Evolutionary conservation across 2,329 filamentous ascomycete species (phyloP), one percentile per base, ranked within the genome.

Genomic region (Aphanocladium album): DNA sequence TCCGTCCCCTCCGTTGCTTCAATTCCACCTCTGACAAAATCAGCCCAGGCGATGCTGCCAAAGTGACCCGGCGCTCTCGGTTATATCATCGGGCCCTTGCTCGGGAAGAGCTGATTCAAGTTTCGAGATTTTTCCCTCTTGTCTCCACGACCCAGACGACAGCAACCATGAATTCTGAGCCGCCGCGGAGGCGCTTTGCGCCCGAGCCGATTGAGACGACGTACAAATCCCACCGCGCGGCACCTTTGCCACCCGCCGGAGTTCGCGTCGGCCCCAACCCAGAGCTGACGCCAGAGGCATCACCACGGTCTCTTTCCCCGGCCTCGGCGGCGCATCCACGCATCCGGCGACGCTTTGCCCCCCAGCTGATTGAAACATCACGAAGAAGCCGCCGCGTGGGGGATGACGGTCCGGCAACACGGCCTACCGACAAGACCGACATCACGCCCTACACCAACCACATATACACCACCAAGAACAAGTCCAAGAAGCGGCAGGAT

Each of bases 351-450:
- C 79, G 81, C 64, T 96, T 96, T 72, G 83, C 87, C 33, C 91
- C 91, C 14, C 88, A 93, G 68, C 79, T 96, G 60, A 87, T 96
- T 63, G 91, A 93, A 73, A 93, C 90, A 2, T 89, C 89, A 4
- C 85, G 86, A 67, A 82, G 91, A 57, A 86, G 86, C 37, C 85
- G 89, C 64, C 86, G 86, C 68, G 83, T 83, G 17, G 86, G 86
- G 21, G 88, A 91, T 67, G 73, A 80, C 1, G 81, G 80, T 6
- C 85, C 86, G 21, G 83, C 86, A 33, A 84, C 86, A 23, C 80
- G 79, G 58, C 85, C 83, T 12, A 82, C 83, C 61, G 86, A 90
- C 74, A 90, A 88, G 75, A 91, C 89, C 39, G 88, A 91, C 69
- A 87, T 87, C 60, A 85, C 83, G 0, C 84, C 85, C 41, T 85